phyloP scores from a whole-genome alignment of 2,329 filamentous ascomycete species.

The Beauveria sp. region DNA sequence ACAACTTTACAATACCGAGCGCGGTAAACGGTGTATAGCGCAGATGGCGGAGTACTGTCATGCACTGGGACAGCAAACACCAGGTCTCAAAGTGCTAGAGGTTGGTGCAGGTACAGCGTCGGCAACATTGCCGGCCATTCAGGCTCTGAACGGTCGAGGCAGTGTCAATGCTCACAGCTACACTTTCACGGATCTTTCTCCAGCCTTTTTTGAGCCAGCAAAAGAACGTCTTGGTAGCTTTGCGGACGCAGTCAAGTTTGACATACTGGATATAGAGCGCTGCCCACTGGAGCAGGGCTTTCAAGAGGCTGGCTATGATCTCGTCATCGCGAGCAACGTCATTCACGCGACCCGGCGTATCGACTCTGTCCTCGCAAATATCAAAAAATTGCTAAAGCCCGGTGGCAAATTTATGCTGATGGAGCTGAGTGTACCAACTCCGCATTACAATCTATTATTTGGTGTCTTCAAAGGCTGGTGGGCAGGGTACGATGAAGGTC shows the following conservation, averaged over 20 bases:
- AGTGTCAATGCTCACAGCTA: constrained; percentile 21
- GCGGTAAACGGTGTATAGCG: neutral
- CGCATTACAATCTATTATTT: constrained; percentile 20
- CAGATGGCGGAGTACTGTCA: neutral
- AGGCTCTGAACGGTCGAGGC: constrained; percentile 19
- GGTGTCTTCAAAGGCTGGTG: constrained; percentile 32
- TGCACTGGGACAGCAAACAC: constrained; percentile 29
- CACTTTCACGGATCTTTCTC: constrained; percentile 38
- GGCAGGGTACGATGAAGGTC: constrained; percentile 22
- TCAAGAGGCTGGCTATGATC: constrained; percentile 23
- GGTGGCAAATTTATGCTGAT: constrained; percentile 38
- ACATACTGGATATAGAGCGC: constrained; percentile 21
- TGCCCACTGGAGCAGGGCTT: constrained; percentile 25
- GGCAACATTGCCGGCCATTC: constrained; percentile 29
- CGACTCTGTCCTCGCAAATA: neutral
- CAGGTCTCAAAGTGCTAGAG: constrained; percentile 33
- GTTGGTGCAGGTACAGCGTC: constrained; percentile 37
- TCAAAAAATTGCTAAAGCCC: constrained; percentile 30
- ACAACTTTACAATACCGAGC: neutral
- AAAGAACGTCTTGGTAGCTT: constrained; percentile 21
- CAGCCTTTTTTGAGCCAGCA: constrained; percentile 32
- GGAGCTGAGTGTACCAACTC: constrained; percentile 25
- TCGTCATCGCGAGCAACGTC: constrained; percentile 31
- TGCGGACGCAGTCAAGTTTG: constrained; percentile 15
- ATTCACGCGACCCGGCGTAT: constrained; percentile 29